A percentile compares a stretch with the other conserved stretches of the same genome.
These are phyloP conservation scores for Isabelozyma pseudorhagii DNA, from an alignment of 805 yeast species.

Conservation along the genomic window DNA sequence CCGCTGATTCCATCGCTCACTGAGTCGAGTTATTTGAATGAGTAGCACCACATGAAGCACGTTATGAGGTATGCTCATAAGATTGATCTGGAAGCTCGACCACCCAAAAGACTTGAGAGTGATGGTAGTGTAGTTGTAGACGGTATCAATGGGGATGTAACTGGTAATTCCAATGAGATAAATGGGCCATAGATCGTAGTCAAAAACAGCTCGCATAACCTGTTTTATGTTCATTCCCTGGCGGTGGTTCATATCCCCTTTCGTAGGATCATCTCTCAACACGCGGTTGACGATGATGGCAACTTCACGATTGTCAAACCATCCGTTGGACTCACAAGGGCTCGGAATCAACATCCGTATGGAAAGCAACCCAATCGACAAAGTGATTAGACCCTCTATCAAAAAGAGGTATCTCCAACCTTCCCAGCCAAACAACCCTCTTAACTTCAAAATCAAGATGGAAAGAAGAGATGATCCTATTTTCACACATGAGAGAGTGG, in stretches of 20 bases:
- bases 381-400: conserved; percentile 10
- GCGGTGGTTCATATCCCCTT: conserved; percentile 36
- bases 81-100: conserved; percentile 45
- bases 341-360: conserved; percentile 47
- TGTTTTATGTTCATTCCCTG: conserved; percentile 44
- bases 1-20: conserved; percentile 20
- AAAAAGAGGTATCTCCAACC: conserved; percentile 18
- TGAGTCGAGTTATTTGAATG: conserved; percentile 16
- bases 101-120: conserved; percentile 30
- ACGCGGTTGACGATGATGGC: conserved; percentile 26
- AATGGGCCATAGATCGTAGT: conserved; percentile 55
- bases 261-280: conserved; percentile 26
- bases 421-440: conserved; percentile 14
- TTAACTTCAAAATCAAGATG: conserved; percentile 15
- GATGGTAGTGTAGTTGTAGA: conserved; percentile 43
- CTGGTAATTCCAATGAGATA: conserved; percentile 5
- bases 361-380: conserved; percentile 40
- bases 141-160: conserved; percentile 16
- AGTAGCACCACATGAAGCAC: conserved; percentile 18
- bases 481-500: conserved; percentile 19
- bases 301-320: conserved; percentile 27
- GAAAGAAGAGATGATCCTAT: conserved; percentile 20
- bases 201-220: conserved; percentile 39
- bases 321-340: conserved; percentile 49
- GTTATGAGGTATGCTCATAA: conserved; percentile 49